Base-by-base conservation (phyloP, 1,284 basidiomycete genomes). In the Ceratobasidium sp. region DNA sequence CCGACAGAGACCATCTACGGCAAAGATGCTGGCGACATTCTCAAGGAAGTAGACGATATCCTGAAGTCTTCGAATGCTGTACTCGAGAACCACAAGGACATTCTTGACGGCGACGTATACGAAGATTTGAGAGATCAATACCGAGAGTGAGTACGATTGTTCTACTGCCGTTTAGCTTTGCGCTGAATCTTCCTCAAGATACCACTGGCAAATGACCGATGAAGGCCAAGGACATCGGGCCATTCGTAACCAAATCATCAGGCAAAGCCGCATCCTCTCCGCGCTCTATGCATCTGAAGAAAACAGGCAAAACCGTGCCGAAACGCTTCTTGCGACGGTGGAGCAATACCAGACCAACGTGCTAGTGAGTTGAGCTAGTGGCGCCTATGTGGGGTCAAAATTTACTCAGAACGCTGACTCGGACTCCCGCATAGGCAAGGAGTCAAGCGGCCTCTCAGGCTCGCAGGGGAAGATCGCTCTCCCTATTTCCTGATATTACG, bases 191-290 rank as follows among this genome's bases (percentile, higher is more conserved):
- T 23, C 1, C 6, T 28, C 28, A 47, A 70, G 67, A 13, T 47
- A 44, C 14, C 67, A 70, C 38, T 70, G 67, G 67, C 67, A 70
- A 50, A 70, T 70, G 67, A 46, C 54, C 2, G 46, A 70, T n/a
- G 54, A 70, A 23, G 30, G 43, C 30, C 67, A 70, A 58, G 67
- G 41, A 1, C 23, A 58, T 1, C 67, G 67, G 18, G 67, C 67
- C 5, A 58, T 44, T 35, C 23, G 41, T 11, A 54, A 70, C 30
- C 21, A 58, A 35, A 55, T 57, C 67, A 58, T 70, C n/a, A 16
- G 43, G 9, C 41, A 70, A 43, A 70, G 54, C 43, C 41, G 67
- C 13, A 58, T 58, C 9, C 52, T 70, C 1, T 70, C 67, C 3
- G 54, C 57, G 21, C 67, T 70, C 26, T 70, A 58, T 18, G 55